A percentile compares a stretch with the other conserved stretches of the same genome.
Conservation (phyloP, 2,329 filamentous ascomycete genomes). For the Trichoderma lentiforme region DNA sequence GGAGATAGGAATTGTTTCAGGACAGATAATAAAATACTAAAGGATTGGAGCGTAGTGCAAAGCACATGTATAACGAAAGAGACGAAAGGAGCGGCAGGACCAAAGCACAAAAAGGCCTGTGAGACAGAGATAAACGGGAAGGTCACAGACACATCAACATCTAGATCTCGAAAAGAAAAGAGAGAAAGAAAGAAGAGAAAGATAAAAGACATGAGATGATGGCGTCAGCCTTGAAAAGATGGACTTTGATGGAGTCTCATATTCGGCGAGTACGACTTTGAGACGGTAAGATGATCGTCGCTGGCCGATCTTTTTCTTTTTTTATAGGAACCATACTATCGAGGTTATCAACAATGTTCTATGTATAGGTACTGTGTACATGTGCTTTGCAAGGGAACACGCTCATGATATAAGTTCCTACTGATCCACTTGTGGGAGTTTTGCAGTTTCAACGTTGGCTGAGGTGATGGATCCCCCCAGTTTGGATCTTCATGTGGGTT, state of each 20-base stretch:
- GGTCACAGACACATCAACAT: not conserved
- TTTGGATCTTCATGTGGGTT: slow-evolving; percentile 2
- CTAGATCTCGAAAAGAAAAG: not conserved
- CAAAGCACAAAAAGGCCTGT: not conserved
- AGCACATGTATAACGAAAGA: not conserved
- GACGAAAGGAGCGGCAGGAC: not conserved
- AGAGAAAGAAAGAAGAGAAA: not conserved
- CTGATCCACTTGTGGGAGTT: not conserved
- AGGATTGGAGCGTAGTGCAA: not conserved
- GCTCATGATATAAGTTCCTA: not conserved
- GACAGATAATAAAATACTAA: not conserved
- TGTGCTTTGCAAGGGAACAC: not conserved
- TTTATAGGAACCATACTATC: not conserved
- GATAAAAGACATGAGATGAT: not conserved
- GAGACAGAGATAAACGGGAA: slow-evolving; percentile 3
- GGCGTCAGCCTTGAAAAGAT: not conserved
- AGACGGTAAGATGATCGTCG: not conserved
- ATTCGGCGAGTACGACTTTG: not conserved
- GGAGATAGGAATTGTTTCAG: not conserved
- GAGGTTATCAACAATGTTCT: not conserved
- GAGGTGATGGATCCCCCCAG: not conserved
- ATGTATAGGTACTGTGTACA: not conserved
- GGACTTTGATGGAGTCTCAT: not conserved
- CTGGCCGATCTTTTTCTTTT: not conserved
- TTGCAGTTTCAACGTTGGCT: not conserved